These are phyloP conservation scores for Claviceps citrina DNA, from an alignment of 2,329 filamentous ascomycete species.

Conservation along the genomic window DNA sequence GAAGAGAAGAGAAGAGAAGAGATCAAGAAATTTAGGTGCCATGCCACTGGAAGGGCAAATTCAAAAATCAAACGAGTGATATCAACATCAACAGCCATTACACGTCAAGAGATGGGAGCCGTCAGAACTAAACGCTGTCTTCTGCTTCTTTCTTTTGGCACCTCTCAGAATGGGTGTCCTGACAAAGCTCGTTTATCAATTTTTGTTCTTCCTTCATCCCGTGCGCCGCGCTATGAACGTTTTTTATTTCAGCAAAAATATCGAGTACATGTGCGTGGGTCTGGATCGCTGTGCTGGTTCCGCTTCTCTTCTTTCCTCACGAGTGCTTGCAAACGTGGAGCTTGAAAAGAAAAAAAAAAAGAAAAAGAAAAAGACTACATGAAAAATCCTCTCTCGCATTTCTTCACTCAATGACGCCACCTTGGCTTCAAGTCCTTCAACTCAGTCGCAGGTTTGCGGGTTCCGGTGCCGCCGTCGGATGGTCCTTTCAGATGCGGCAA, in stretches of 20 bases:
- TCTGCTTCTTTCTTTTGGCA: not conserved
- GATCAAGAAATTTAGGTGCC: not conserved
- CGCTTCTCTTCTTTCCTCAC: not conserved
- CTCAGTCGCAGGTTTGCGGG: constrained; percentile 24
- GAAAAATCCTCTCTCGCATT: not conserved
- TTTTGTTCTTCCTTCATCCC: constrained; percentile 5
- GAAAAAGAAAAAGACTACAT: not conserved
- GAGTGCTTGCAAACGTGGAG: not conserved
- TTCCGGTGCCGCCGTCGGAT: constrained; percentile 23
- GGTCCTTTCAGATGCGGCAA: constrained; percentile 32
- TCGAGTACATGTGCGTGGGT: not conserved
- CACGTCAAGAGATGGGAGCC: not conserved
- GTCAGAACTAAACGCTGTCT: not conserved
- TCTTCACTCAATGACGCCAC: constrained; percentile 27
- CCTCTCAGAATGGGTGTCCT: not conserved
- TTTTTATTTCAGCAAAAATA: not conserved
- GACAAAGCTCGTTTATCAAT: not conserved
- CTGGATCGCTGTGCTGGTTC: not conserved
- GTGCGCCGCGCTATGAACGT: constrained; percentile 10
- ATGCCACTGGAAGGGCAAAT: not conserved
- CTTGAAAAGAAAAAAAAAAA: not conserved
- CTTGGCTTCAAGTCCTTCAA: constrained; percentile 30
- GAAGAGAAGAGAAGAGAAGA: not conserved
- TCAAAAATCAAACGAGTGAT: not conserved
- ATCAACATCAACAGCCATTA: not conserved